Conservation (phyloP, 331 rosid species). For the Dryas integrifolia region DNA sequence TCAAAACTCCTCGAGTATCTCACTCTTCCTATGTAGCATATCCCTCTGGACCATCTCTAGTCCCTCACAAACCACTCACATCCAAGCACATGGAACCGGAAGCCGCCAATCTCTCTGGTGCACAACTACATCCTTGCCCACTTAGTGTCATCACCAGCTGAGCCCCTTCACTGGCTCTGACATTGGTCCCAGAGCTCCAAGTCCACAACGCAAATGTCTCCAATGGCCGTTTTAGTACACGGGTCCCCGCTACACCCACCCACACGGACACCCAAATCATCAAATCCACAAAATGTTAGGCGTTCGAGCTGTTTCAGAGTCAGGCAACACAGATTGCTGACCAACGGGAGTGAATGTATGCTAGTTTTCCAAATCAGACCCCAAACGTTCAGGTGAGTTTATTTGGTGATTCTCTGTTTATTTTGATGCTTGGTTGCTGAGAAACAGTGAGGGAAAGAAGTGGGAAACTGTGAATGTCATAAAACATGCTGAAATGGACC, state of each 20-base stretch:
- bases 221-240: constrained; percentile 29
- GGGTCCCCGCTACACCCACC: constrained; percentile 22
- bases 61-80: constrained; percentile 15
- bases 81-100: constrained; percentile 37
- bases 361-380: constrained; percentile 24
- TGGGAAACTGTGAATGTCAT: background rate
- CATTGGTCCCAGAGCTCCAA: background rate
- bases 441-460: background rate
- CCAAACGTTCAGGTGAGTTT: constrained; percentile 32
- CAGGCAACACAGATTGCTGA: constrained; percentile 14
- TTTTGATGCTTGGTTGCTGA: constrained; percentile 1
- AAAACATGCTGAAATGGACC: background rate
- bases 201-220: constrained; percentile 22
- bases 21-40: constrained; percentile 5
- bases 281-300: constrained; percentile 11
- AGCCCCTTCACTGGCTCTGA: background rate
- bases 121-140: background rate
- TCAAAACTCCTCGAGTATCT: background rate
- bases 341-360: constrained; percentile 1
- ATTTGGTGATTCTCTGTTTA: background rate
- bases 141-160: constrained; percentile 5
- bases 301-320: constrained; percentile 22
- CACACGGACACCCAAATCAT: constrained; percentile 14
- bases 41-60: constrained; percentile 2
- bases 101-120: constrained; percentile 22